A percentile compares a stretch with the other conserved stretches of the same genome.
Evolutionary conservation across 805 yeast species (phyloP).

Genomic region (Myxozyma melibiosi): DNA sequence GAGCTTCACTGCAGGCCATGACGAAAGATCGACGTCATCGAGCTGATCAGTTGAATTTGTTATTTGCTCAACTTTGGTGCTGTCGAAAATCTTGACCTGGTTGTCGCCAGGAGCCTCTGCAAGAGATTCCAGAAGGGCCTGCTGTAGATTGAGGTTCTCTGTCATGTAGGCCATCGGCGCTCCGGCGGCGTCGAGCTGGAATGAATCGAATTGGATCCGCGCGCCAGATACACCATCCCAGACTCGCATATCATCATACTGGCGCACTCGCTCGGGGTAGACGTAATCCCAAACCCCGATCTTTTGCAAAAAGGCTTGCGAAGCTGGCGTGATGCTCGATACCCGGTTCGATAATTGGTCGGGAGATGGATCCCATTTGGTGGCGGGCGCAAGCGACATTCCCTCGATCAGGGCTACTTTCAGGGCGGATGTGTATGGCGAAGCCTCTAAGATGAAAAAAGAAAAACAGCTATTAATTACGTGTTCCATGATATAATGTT

Average conservation of each 20-base stretch:
- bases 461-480: background rate
- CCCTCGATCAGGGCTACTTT: constrained; percentile 76
- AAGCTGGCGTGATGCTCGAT: constrained; percentile 80
- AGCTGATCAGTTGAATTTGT: constrained; percentile 34
- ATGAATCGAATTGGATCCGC: constrained; percentile 68
- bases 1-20: constrained; percentile 77
- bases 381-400: constrained; percentile 56
- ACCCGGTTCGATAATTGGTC: constrained; percentile 74
- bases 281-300: constrained; percentile 80
- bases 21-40: constrained; percentile 42
- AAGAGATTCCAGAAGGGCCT: constrained; percentile 62
- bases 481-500: background rate
- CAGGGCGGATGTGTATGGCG: constrained; percentile 61
- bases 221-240: constrained; percentile 83
- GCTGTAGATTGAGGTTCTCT: constrained; percentile 83
- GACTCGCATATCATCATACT: constrained; percentile 79
- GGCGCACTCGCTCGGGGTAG: constrained; percentile 68
- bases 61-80: constrained; percentile 67
- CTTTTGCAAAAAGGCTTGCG: constrained; percentile 43
- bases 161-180: constrained; percentile 72
- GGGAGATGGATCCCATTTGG: constrained; percentile 49
- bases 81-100: constrained; percentile 55
- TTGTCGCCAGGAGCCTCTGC: constrained; percentile 42
- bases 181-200: constrained; percentile 34
- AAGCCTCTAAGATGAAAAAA: constrained; percentile 50